These are phyloP conservation scores for Colletotrichum sp. DNA, from an alignment of 2,329 filamentous ascomycete species.

Conservation along the genomic window DNA sequence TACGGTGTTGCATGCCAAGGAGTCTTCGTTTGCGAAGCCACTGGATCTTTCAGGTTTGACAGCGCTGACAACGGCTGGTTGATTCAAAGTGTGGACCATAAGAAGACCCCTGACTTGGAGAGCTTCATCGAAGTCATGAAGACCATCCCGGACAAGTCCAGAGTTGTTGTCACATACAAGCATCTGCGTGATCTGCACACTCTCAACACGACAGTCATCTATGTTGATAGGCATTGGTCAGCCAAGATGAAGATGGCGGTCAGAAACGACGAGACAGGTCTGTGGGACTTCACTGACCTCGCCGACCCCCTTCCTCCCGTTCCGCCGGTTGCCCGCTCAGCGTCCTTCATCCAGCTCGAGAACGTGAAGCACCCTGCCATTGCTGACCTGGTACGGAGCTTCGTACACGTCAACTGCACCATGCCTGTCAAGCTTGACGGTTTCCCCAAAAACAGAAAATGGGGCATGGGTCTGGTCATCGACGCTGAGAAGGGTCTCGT, in stretches of 20 bases:
- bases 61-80: constrained; percentile 92
- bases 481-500: constrained; percentile 96
- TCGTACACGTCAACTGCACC: constrained; percentile 89
- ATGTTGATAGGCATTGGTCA: constrained; percentile 95
- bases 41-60: constrained; percentile 94
- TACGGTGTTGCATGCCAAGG: constrained; percentile 93
- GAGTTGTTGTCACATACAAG: constrained; percentile 94
- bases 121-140: constrained; percentile 92
- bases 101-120: constrained; percentile 85
- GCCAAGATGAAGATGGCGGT: constrained; percentile 92
- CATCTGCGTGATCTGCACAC: constrained; percentile 95
- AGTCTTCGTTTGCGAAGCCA: constrained; percentile 93
- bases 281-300: constrained; percentile 94
- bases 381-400: constrained; percentile 92
- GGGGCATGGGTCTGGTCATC: constrained; percentile 95
- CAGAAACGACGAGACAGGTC: constrained; percentile 85
- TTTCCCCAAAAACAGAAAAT: constrained; percentile 94
- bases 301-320: constrained; percentile 80
- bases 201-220: constrained; percentile 88
- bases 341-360: constrained; percentile 90
- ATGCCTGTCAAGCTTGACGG: constrained; percentile 97
- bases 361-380: constrained; percentile 87
- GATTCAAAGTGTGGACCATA: constrained; percentile 89
- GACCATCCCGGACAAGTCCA: constrained; percentile 78
- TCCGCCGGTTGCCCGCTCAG: constrained; percentile 74